phyloP scores from a whole-genome alignment of 768 basidiomycete species.

The Boletus rubroflammeus region DNA sequence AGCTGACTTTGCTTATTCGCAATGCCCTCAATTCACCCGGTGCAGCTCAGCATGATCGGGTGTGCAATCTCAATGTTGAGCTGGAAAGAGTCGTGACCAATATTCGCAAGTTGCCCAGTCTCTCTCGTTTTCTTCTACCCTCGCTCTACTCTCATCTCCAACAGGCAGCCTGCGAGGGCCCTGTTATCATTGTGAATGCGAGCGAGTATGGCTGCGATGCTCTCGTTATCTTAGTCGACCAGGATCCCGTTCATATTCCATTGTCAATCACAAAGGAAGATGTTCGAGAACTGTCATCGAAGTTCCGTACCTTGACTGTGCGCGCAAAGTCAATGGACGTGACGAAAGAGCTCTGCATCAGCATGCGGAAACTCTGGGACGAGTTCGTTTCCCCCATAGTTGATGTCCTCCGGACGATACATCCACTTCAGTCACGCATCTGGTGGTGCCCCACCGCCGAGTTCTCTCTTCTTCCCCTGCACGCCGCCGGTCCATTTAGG shows the following conservation, averaged over 20 bases:
- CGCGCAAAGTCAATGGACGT: background rate
- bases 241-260: background rate
- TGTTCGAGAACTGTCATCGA: background rate
- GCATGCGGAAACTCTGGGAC: background rate
- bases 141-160: no score
- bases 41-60: no score
- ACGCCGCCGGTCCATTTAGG: no score
- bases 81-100: background rate
- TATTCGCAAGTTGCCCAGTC: background rate
- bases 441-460: background rate
- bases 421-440: background rate
- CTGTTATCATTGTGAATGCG: no score
- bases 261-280: background rate
- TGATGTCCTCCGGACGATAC: background rate
- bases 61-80: background rate
- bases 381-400: background rate
- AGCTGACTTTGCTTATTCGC: no score
- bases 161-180: no score
- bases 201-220: no score
- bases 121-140: no score
- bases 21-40: no score
- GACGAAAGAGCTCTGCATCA: background rate
- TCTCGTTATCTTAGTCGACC: background rate
- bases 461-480: no score
- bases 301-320: background rate